phyloP scores from a whole-genome alignment of 768 basidiomycete species.

The Macrolepiota dolichaula region DNA sequence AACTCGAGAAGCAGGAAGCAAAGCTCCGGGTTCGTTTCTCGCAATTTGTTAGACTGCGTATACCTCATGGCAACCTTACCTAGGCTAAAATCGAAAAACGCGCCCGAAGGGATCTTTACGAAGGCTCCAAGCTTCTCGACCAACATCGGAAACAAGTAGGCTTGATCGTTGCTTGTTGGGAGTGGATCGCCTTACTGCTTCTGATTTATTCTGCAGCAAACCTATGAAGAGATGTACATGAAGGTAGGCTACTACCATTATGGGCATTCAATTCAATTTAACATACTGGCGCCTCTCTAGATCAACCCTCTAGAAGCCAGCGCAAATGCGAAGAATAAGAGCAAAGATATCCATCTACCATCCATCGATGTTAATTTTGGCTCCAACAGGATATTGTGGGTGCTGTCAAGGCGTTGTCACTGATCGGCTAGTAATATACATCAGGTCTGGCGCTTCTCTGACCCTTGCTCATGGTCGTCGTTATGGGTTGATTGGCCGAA shows the following conservation, averaged over 20 bases:
- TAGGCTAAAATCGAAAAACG: constrained; percentile 98
- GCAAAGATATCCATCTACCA: constrained; percentile 93
- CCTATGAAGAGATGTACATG: constrained; percentile 99
- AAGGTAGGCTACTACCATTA: constrained; percentile 49
- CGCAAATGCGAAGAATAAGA: constrained; percentile 82
- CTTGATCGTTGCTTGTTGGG: not conserved
- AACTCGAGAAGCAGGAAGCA: constrained; percentile 94
- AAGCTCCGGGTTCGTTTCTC: constrained; percentile 69
- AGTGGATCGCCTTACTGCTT: constrained; percentile 4
- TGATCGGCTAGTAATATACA: constrained; percentile 5
- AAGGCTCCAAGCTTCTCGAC: constrained; percentile 93
- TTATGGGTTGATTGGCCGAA: constrained; percentile 89
- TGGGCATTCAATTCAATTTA: not conserved
- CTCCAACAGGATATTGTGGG: constrained; percentile 88
- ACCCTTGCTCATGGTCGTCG: constrained; percentile 87
- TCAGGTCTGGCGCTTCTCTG: constrained; percentile 78
- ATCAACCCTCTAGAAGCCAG: constrained; percentile 91
- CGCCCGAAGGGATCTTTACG: constrained; percentile 85
- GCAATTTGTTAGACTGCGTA: constrained; percentile 4
- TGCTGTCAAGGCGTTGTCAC: not conserved
- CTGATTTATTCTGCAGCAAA: constrained; percentile 57
- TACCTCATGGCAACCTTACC: constrained; percentile 4
- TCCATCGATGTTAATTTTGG: constrained; percentile 96
- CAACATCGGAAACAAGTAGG: constrained; percentile 85
- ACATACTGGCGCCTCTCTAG: constrained; percentile 28